Evolutionary conservation across 345 rosid genomes (phyloP).

Genomic region (Ceriops decandra): DNA sequence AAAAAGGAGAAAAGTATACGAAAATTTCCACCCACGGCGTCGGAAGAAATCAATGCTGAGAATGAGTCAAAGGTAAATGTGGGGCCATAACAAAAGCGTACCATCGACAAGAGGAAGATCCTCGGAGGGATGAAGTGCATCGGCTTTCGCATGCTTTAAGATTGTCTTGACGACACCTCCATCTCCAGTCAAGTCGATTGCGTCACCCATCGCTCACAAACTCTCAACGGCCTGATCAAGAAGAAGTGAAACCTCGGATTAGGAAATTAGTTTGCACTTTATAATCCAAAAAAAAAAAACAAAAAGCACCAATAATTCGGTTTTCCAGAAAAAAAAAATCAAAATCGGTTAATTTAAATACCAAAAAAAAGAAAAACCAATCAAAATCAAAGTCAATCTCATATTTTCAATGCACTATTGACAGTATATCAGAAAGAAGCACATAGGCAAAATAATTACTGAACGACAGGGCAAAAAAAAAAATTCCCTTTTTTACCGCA

Average conservation of each 20-base stretch:
- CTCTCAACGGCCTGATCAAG: constrained; percentile 14
- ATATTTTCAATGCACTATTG: too few relatives aligned
- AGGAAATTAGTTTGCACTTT: too few relatives aligned
- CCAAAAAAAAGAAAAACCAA: too few relatives aligned
- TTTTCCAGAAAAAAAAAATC: neutral
- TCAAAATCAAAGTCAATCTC: too few relatives aligned
- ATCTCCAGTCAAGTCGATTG: constrained; percentile 64
- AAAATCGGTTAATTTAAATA: neutral
- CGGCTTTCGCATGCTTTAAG: constrained; percentile 57
- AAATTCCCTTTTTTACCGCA: neutral
- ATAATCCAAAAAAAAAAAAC: neutral
- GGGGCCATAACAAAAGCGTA: constrained; percentile 21
- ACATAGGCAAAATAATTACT: too few relatives aligned
- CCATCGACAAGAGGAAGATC: constrained; percentile 91
- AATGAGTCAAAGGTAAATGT: neutral
- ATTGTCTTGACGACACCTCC: constrained; percentile 75
- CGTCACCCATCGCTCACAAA: constrained; percentile 52
- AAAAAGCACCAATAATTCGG: neutral
- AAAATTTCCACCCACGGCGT: too few relatives aligned
- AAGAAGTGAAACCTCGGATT: constrained; percentile 5
- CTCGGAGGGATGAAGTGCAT: constrained; percentile 57
- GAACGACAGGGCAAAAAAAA: too few relatives aligned
- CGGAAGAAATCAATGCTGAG: neutral
- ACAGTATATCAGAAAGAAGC: too few relatives aligned
- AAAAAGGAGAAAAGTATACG: too few relatives aligned